Base-by-base conservation (phyloP, 306 rosid genomes). In the Sindora glabra region DNA sequence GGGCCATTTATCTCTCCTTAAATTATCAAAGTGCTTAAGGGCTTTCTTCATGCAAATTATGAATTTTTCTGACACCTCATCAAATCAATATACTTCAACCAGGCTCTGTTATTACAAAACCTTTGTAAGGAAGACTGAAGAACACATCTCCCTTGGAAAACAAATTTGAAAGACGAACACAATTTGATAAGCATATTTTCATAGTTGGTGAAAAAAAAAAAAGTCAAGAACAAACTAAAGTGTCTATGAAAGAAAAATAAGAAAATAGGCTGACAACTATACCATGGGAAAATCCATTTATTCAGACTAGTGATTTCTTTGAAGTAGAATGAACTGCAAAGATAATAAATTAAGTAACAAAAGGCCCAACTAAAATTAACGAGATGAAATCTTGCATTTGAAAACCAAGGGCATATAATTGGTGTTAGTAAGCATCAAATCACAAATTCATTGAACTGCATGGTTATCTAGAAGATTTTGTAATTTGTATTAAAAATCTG, bases 101-200 rank as follows among this genome's bases (percentile, higher is more conserved):
- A 51, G 41, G 37, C 16, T 37, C 41, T 34, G 26, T 47, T 10
- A 12, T 44, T 32, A 44, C 58, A 33, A 40, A 29, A 34, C 1
- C 5, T 33, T 40, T 8, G 26, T 17, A 60, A 51, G 48, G 49
- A 24, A 42, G 40, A 34, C 12, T 34, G 13, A 41, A 21, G 9
- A 27, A 37, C 23, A 6, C 18, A 29, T 44, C 40, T 53, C 40
- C 44, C 50, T 44, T 33, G 12, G 39, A 60, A 38, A 63, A 22
- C 37, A 63, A 60, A 63, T 11, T 61, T 12, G 26, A 23, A 30
- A 37, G 59, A 42, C 21, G 10, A 42, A 44, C 44, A 64, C 30
- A 27, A 47, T 55, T 26, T 38, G 60, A 56, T 55, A 47, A 23
- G 61, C 13, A 61, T 47, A 60, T 74, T 63, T 12, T 18, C 54